Base-by-base conservation (phyloP, 2,329 filamentous ascomycete species). In the Fusarium papillatum region DNA sequence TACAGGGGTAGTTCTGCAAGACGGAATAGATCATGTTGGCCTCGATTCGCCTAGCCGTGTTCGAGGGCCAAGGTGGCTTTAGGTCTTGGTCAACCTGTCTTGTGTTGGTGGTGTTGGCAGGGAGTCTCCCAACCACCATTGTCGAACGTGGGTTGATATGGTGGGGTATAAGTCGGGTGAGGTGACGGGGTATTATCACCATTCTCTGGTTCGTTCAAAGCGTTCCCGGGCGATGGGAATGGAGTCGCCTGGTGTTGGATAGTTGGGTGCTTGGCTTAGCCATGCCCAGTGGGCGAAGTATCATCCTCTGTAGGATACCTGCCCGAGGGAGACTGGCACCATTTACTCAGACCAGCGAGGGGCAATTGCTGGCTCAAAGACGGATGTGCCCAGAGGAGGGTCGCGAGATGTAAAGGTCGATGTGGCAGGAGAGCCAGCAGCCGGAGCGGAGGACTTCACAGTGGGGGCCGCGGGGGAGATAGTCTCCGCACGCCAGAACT, bases 331-430 rank as follows among this genome's bases (percentile, higher is more conserved):
- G 26, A 31, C 48, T 29, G 48, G 19, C 48, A 31, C 26, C 48
- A 26, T 50, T 53, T 53, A 53, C 26, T 53, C 72, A 13, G 76
- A 77, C 76, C 76, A 78, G 14, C 76, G 76, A 63, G 76, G 76
- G n/a, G 76, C 76, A 4, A 66, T 46, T 11, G 74, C 68, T 8
- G 74, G 76, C 24, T 78, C 76, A 36, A 78, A 78, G 24, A 60
- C 76, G 8, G 72, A 70, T 8, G 76, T 78, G 6, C 76, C 76
- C 64, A 78, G 57, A 16, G 76, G 76, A 65, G 76, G 76, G 10
- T 78, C 76, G 31, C 76, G 76, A 65, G 62, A 74, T 29, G 64
- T 68, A 5, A 46, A 70, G 13, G 65, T 62, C 4, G 64, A 63
- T 17, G 68, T 36, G 57, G 43, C 36, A 16, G 72, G 53, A 39